Evolutionary conservation across 2,329 filamentous ascomycete genomes (phyloP).

Genomic region (Penicillium sp.): DNA sequence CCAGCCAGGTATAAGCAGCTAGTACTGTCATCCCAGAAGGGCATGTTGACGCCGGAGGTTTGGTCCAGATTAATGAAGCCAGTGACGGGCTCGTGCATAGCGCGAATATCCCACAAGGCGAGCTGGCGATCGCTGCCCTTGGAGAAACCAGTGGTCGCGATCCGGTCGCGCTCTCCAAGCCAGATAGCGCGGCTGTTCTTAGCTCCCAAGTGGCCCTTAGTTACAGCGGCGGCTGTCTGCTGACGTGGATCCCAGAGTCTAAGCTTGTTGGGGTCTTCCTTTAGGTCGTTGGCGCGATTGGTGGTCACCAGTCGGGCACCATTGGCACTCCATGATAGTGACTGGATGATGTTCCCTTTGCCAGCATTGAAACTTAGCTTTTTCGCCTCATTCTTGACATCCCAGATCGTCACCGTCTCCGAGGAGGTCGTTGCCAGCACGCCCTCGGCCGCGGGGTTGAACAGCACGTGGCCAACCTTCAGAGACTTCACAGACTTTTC

Average conservation of each 20-base stretch:
- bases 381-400: conserved; percentile 77
- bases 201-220: conserved; percentile 82
- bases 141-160: conserved; percentile 96
- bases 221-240: conserved; percentile 79
- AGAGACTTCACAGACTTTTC: too few species aligned
- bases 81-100: conserved; percentile 77
- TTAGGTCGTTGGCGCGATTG: conserved; percentile 76
- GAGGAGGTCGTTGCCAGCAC: conserved; percentile 94
- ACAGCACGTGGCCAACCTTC: conserved; percentile 98
- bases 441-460: conserved; percentile 95
- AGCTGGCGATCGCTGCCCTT: conserved; percentile 98
- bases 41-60: conserved; percentile 98
- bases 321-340: conserved; percentile 91
- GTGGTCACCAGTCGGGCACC: conserved; percentile 88
- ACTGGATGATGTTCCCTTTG: conserved; percentile 95
- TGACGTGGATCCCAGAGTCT: conserved; percentile 97
- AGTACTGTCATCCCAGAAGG: conserved; percentile 98
- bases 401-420: conserved; percentile 96
- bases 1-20: conserved; percentile 95
- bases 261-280: conserved; percentile 73
- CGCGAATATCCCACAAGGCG: conserved; percentile 91
- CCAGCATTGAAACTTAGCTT: conserved; percentile 79
- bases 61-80: conserved; percentile 91
- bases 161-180: conserved; percentile 95
- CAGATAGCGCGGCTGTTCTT: conserved; percentile 98